Evolutionary conservation across 2,329 filamentous ascomycete genomes (phyloP).

Genomic region (Westerdykella sp.): DNA sequence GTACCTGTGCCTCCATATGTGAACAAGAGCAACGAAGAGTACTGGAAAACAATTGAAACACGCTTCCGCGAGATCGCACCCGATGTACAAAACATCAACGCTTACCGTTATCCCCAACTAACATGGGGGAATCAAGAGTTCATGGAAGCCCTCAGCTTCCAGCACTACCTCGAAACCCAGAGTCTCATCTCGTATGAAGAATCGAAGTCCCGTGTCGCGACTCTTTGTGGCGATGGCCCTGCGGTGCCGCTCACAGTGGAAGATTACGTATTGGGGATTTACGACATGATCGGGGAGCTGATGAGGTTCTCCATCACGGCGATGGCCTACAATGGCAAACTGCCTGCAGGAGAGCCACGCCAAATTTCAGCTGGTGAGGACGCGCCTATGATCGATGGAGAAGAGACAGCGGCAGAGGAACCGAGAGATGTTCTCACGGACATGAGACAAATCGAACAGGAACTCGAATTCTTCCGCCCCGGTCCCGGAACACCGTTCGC

Average conservation of each 20-base stretch:
- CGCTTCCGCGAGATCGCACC: slow-evolving; percentile 62
- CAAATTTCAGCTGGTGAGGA: slow-evolving; percentile 12
- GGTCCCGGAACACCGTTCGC: slow-evolving; percentile 49
- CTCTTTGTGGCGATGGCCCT: slow-evolving; percentile 34
- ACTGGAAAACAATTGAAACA: slow-evolving; percentile 63
- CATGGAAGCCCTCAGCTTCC: slow-evolving; percentile 84
- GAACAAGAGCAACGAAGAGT: slow-evolving; percentile 61
- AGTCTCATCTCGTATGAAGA: slow-evolving; percentile 64
- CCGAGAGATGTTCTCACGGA: slow-evolving; percentile 68
- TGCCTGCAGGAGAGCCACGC: slow-evolving; percentile 37
- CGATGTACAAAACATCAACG: slow-evolving; percentile 73
- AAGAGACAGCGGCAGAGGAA: slow-evolving; percentile 20
- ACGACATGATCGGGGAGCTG: slow-evolving; percentile 90
- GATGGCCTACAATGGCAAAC: slow-evolving; percentile 65
- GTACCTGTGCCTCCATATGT: slow-evolving; percentile 62
- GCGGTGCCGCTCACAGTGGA: slow-evolving; percentile 64
- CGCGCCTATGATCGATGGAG: slow-evolving; percentile 33
- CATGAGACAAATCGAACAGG: slow-evolving; percentile 68
- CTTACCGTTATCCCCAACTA: slow-evolving; percentile 76
- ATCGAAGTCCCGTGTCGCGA: slow-evolving; percentile 39
- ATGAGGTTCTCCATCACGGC: slow-evolving; percentile 94
- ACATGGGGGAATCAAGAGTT: slow-evolving; percentile 83
- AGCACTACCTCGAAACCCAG: slow-evolving; percentile 77
- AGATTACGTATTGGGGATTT: slow-evolving; percentile 86
- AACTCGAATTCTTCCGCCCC: slow-evolving; percentile 67